phyloP scores from a whole-genome alignment of 2,329 filamentous ascomycete species.

The Zasmidium angulare region DNA sequence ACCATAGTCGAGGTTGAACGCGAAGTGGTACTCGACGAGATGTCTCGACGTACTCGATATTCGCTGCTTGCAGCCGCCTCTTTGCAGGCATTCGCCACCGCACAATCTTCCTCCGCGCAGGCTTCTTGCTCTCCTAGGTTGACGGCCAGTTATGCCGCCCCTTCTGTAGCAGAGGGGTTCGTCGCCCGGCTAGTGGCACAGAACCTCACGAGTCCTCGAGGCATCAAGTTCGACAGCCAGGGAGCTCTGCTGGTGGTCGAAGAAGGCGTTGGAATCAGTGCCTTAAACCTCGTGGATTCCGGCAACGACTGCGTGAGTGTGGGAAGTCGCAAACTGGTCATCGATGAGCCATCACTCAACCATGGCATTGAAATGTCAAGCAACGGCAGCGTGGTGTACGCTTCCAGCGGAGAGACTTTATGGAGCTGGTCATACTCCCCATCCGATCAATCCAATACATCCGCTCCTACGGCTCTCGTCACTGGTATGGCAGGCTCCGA shows the following conservation, averaged over 20 bases:
- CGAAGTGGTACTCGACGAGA: neutral
- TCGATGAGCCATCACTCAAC: slow-evolving; percentile 42
- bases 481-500: slow-evolving; percentile 61
- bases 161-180: slow-evolving; percentile 45
- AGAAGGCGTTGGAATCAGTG: slow-evolving; percentile 31
- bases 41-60: neutral
- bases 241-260: slow-evolving; percentile 53
- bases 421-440: slow-evolving; percentile 64
- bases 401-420: slow-evolving; percentile 59
- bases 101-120: slow-evolving; percentile 14
- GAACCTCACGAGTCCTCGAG: slow-evolving; percentile 45
- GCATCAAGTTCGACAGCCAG: slow-evolving; percentile 48
- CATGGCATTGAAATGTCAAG: slow-evolving; percentile 51
- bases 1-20: neutral
- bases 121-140: slow-evolving; percentile 38
- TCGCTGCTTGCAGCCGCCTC: neutral
- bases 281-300: slow-evolving; percentile 24
- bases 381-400: slow-evolving; percentile 53
- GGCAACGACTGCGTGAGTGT: slow-evolving; percentile 27
- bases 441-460: slow-evolving; percentile 40
- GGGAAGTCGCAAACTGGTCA: slow-evolving; percentile 23
- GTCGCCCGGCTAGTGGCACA: slow-evolving; percentile 47
- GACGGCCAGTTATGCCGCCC: slow-evolving; percentile 38
- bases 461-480: slow-evolving; percentile 55
- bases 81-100: neutral